Evolutionary conservation across 805 yeast species (phyloP), one percentile per base, ranked within the genome.

Genomic region (Ascoidea tarda): DNA sequence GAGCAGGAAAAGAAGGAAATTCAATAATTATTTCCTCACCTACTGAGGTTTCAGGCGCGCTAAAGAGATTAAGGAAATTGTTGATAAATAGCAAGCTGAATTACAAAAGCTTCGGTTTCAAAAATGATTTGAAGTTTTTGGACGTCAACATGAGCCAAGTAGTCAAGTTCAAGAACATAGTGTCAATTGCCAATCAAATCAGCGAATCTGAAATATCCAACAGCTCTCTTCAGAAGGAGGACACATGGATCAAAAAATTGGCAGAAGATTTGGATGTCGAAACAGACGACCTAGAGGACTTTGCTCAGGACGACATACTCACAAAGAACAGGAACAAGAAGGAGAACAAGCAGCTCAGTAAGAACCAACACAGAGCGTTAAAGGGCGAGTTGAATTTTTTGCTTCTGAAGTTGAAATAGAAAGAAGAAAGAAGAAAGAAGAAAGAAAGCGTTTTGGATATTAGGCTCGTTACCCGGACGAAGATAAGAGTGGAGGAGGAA

Each of bases 1-100:
- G 99, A 73, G 97, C 95, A 1, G 93, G 91, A 0, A 66, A 66
- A 44, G 91, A 87, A 63, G 99, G 99, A 73, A 96, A 93, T n/a
- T 84, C 96, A 2, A 83, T 93, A 50, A 81, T 89, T 78, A 72
- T 93, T 52, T 88, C 96, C 62, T 86, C 96, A 5, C 96, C 97
- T 14, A 89, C 86, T 55, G 99, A 93, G 63, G 88, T 95, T 0
- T 75, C 88, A 53, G 96, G 96, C 0, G 90, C 98, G 0, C 72
- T 90, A 56, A 75, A 79, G 61, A 87, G 86, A 66, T 74, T 91
- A 52, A 73, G 91, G 59, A 79, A 73, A 53, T 63, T 1, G 67
- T 66, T 51, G 61, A 61, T 33, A 55, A 63, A 53, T 46, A 42
- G 47, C 21, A 49, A 50, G 10, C 45, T 46, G 16, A 44, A 44